These are phyloP conservation scores for Stachybotrys echinatus DNA, from an alignment of 2,329 filamentous ascomycete genomes.

Conservation along the genomic window DNA sequence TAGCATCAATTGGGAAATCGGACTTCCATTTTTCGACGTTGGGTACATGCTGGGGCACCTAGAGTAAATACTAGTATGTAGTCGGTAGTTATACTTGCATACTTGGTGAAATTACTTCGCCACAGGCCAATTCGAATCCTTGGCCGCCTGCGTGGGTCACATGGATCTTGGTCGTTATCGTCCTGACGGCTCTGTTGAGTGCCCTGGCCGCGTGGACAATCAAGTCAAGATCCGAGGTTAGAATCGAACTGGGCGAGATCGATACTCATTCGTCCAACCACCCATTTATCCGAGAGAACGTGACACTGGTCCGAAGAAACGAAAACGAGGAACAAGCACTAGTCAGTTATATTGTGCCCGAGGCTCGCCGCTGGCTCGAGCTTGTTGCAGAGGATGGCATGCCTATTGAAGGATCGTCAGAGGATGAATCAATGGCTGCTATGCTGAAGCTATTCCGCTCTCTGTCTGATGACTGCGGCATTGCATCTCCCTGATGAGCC, in stretches of 20 bases:
- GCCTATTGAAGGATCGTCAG: background rate
- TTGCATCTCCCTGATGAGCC: slow-evolving; percentile 50
- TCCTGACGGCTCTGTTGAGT: background rate
- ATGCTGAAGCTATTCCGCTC: slow-evolving; percentile 33
- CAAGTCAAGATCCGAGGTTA: background rate
- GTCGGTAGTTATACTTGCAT: background rate
- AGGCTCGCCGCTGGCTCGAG: slow-evolving; percentile 58
- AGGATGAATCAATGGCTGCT: background rate
- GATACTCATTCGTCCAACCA: slow-evolving; percentile 27
- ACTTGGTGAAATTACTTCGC: background rate
- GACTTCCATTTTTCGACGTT: no score
- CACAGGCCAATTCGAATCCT: background rate
- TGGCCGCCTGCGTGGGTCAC: background rate
- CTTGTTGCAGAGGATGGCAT: slow-evolving; percentile 48
- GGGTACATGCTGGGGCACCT: no score
- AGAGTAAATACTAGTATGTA: no score
- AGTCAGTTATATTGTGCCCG: slow-evolving; percentile 80
- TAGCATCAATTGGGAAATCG: no score
- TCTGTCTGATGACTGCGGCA: slow-evolving; percentile 46
- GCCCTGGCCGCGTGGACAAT: background rate
- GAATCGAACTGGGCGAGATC: background rate
- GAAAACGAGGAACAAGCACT: slow-evolving; percentile 65
- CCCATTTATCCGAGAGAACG: slow-evolving; percentile 74
- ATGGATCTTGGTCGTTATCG: background rate
- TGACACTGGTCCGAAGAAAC: slow-evolving; percentile 58